A percentile compares a stretch with the other conserved stretches of the same genome.
phyloP scores from a whole-genome alignment of 2,329 filamentous ascomycete species.

The Penicillium oxalicum region DNA sequence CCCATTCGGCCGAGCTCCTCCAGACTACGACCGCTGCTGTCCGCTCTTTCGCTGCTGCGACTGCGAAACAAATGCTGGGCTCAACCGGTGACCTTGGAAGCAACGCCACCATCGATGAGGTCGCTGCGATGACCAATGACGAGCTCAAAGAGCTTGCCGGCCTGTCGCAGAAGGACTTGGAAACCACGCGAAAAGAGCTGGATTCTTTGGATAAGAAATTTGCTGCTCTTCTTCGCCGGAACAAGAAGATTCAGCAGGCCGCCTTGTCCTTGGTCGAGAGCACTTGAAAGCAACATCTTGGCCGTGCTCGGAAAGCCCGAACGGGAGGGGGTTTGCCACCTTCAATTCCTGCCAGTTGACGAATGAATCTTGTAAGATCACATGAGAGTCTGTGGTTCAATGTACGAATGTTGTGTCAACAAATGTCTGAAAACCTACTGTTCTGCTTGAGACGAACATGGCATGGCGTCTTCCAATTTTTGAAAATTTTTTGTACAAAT shows the following conservation, averaged over 20 bases:
- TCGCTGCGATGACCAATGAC: conserved; percentile 39
- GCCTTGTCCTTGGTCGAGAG: conserved; percentile 27
- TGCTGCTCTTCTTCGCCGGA: conserved; percentile 36
- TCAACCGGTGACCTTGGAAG: conserved; percentile 28
- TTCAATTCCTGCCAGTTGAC: too few species aligned
- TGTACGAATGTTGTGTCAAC: too few species aligned
- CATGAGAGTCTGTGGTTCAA: too few species aligned
- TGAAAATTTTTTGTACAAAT: too few species aligned
- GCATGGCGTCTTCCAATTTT: too few species aligned
- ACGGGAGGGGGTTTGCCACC: too few species aligned
- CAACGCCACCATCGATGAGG: conserved; percentile 34
- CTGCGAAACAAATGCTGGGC: conserved; percentile 35
- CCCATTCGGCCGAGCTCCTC: conserved; percentile 31
- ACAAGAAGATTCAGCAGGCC: conserved; percentile 40
- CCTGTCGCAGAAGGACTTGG: conserved; percentile 58
- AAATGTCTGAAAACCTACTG: too few species aligned
- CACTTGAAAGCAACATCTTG: not conserved
- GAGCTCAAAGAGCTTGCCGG: conserved; percentile 36
- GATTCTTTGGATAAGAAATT: conserved; percentile 43
- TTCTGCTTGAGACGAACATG: too few species aligned
- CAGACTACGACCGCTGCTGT: conserved; percentile 32
- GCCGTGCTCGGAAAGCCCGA: too few species aligned
- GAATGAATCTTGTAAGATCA: too few species aligned
- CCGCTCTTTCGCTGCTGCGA: conserved; percentile 32
- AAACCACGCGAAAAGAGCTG: conserved; percentile 64